Percentiles rank a stretch among this genome's conserved stretches.
Evolutionary conservation across 495 filamentous ascomycete genomes (phyloP).

Genomic region (Tuber brumale): DNA sequence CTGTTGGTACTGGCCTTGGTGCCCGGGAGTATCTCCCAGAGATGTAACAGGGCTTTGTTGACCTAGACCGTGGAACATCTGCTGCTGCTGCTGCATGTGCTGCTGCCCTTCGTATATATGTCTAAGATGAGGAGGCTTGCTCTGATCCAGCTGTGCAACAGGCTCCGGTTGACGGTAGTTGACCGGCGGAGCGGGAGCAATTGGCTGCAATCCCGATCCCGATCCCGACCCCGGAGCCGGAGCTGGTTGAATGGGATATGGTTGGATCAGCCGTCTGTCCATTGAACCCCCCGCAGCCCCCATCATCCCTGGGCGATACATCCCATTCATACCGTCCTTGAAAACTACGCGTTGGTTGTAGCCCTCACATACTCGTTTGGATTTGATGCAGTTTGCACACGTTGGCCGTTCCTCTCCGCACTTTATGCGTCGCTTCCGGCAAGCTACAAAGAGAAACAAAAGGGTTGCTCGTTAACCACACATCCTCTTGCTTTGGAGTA

Average conservation of each 20-base stretch:
- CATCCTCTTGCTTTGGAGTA: background rate
- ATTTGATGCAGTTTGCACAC: constrained; percentile 90
- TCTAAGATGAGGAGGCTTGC: constrained; percentile 35
- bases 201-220: constrained; percentile 41
- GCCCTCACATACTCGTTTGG: constrained; percentile 86
- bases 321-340: constrained; percentile 63
- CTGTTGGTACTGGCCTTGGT: constrained; percentile 22
- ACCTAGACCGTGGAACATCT: constrained; percentile 15
- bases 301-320: constrained; percentile 35
- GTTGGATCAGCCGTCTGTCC: constrained; percentile 43
- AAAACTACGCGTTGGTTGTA: constrained; percentile 91
- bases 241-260: constrained; percentile 42
- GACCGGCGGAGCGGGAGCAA: constrained; percentile 46
- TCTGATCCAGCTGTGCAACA: constrained; percentile 39
- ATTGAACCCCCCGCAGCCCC: constrained; percentile 49
- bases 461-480: constrained; percentile 19
- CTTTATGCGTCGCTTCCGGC: constrained; percentile 91
- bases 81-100: constrained; percentile 11
- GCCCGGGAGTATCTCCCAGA: constrained; percentile 15
- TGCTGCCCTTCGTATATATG: constrained; percentile 29
- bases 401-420: constrained; percentile 91
- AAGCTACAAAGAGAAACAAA: constrained; percentile 52
- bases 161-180: constrained; percentile 37
- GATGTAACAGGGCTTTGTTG: constrained; percentile 20
- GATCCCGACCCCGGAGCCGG: constrained; percentile 33